Evolutionary conservation across 345 rosid genomes (phyloP), one percentile per base, ranked within the genome.

Genomic region (Rubroshorea leprosula): DNA sequence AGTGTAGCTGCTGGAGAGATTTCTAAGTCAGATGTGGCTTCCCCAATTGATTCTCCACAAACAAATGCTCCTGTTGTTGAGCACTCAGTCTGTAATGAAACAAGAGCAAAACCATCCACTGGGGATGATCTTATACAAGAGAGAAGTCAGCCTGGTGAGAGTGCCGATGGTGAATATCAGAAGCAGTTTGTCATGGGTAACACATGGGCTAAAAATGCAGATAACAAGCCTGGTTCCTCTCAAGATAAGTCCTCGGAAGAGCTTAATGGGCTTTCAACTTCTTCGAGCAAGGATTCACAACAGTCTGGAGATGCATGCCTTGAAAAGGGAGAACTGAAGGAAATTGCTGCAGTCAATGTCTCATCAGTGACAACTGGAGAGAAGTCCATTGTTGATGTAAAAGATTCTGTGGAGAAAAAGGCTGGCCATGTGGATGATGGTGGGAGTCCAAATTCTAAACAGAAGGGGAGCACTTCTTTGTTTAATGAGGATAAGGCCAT

Each of bases 1-100:
- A 89, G 76, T 71, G 97, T 93, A 54, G 99, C 99, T 60, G 79
- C 96, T 64, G 96, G 83, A 49, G 97, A 89, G 68, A 85, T 89
- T 63, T 76, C 74, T 24, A 93, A 80, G 54, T 72, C 91, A 13
- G 84, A 82, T 55, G 60, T 63, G 54, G 72, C 63, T 51, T 83
- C 91, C 17, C 92, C 89, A 5, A 57, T 65, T 18, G 72, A 48
- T 61, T 86, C 93, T 54, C 85, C 78, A 5, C 65, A 18, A 54
- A 71, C 78, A 64, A 68, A 59, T 56, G 50, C 69, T 41, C 56
- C 78, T 51, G 47, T 58, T 22, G 47, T 54, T 22, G 86, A 75
- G 55, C 61, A 70, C 6, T 74, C 50, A 61, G 17, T 52, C 6
- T 81, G 61, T 51, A 64, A 60, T 76, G 73, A 74, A 73, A 20